Base-by-base conservation (phyloP, 805 yeast genomes). In the Suhomyces faveliae region DNA sequence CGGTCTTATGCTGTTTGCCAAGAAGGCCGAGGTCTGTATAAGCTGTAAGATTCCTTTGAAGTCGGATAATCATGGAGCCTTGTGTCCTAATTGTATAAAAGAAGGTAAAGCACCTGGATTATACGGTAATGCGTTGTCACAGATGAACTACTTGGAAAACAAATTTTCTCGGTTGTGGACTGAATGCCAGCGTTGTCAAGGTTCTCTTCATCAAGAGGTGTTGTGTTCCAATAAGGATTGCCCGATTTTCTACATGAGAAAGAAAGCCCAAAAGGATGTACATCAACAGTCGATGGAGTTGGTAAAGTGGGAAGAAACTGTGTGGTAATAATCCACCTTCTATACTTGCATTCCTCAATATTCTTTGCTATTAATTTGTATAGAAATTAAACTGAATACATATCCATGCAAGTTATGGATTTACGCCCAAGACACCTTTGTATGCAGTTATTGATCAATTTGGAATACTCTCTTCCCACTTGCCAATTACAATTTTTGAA, bases 131-230 rank as follows among this genome's bases (percentile, higher is more conserved):
- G 90, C 94, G 9, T 68, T 94, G 41, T 85, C 87, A 3, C 84
- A 81, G 50, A 83, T 91, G 76, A 86, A 89, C 62, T 83, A 81
- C 38, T 68, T 92, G 50, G 96, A 94, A 62, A 79, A 81, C 50
- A 84, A 85, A 56, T 94, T 89, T 59, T 84, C 96, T 2, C 75
- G 95, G 54, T 70, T 94, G 52, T 94, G 99, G 99, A 92, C 98
- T 0, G 96, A 94, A 63, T 95, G 99, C 64, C 99, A 94, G 70
- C 74, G 97, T 50, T 94, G 99, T 66, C 97, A 95, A 58, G 98
- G 98, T 0, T 87, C 94, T 21, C 71, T 95, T 46, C 97, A 94
- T 59, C 97, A 90, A 67, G 98, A 94, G 57, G 98, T 94, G 3
- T 73, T 92, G 20, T 94, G 99, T 66, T 84, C 96, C 0, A 89